Conservation (phyloP, 768 basidiomycete species). For the Coprinellus aureogranulatus region DNA sequence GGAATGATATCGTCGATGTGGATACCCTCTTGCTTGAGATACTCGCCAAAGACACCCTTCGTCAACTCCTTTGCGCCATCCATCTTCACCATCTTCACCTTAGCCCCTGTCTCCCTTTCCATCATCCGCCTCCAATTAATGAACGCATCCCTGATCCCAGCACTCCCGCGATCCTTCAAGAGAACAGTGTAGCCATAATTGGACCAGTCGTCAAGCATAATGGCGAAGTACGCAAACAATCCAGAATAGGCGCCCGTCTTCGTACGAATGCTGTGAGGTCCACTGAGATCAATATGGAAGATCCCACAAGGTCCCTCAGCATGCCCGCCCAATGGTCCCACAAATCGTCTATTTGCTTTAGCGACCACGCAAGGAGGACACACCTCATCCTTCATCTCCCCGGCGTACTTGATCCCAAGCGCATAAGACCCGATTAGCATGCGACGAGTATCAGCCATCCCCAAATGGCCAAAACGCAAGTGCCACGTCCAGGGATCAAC, state of each 20-base stretch:
- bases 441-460: conserved; percentile 15
- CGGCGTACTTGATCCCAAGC: conserved; percentile 12
- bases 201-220: conserved; percentile 17
- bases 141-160: conserved; percentile 5
- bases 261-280: conserved; percentile 19
- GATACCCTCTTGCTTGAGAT: conserved; percentile 17
- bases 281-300: conserved; percentile 24
- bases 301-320: conserved; percentile 16
- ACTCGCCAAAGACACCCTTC: neutral
- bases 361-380: conserved; percentile 26
- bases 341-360: no score
- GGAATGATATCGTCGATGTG: conserved; percentile 19
- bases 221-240: conserved; percentile 7
- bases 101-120: neutral
- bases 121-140: neutral
- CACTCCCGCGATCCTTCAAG: neutral
- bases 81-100: neutral
- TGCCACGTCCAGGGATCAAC: neutral
- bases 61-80: neutral
- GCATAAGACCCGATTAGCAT: conserved; percentile 16
- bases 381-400: neutral
- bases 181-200: conserved; percentile 16
- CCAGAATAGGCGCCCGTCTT: neutral
- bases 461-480: conserved; percentile 13
- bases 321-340: no score